Evolutionary conservation across 805 yeast species (phyloP), one percentile per base, ranked within the genome.

Genomic region (Ascoidea rubescens): DNA sequence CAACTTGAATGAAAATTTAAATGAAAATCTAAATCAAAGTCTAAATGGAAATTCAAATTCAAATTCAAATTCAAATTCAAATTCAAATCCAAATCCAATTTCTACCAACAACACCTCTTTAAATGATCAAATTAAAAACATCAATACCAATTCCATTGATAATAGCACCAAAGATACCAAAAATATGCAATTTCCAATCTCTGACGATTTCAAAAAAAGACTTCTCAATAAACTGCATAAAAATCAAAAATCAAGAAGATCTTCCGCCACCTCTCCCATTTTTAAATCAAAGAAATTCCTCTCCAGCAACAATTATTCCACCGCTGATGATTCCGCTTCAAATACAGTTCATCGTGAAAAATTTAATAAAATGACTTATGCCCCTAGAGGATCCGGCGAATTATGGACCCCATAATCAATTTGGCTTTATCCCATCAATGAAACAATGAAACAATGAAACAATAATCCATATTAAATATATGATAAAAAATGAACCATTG

Each of bases 301-400:
- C 28, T 3, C 28, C 28, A 21, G 3, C 3, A 21, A 3, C 3
- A 21, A 21, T 21, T 21, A 21, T 21, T 21, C 28, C 2, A 2
- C 28, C 28, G 3, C 28, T 21, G 28, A 21, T 21, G 28, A 21
- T 21, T 21, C 28, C 28, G 3, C 28, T 21, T 21, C 28, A 21
- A 47, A 65, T 31, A 53, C 57, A 48, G 63, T 71, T 48, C 65
- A 69, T 54, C 67, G 65, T 54, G 77, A 80, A 52, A 63, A 67
- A 21, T 77, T 71, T 56, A 71, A 72, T 50, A 65, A 69, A 4
- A 72, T 77, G 17, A 71, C 74, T 37, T 82, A 71, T 64, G 86
- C 84, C 3, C 76, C 82, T 48, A 72, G 86, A 65, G 84, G 82
- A 5, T 58, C 64, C 5, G 87, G 87, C 6, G 67, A 75, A 53